phyloP scores from a whole-genome alignment of 805 yeast species.

The Pichia exigua region DNA sequence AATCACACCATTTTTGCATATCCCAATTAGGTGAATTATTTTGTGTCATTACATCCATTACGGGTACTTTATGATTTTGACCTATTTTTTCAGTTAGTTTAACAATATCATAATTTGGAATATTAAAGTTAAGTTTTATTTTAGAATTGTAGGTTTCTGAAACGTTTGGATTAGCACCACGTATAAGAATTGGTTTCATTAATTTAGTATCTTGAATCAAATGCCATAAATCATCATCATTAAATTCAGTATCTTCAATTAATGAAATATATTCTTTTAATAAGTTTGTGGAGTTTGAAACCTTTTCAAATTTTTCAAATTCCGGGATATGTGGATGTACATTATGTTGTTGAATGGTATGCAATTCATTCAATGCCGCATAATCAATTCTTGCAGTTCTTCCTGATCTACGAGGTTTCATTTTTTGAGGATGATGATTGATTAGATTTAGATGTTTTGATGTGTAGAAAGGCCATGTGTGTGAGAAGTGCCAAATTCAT shows the following conservation, averaged over 20 bases:
- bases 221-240: constrained; percentile 19
- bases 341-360: constrained; percentile 39
- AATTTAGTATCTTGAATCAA: constrained; percentile 24
- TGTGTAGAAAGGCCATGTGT: no score
- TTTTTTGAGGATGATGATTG: no score
- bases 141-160: constrained; percentile 7
- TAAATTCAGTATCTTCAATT: constrained; percentile 14
- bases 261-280: neutral
- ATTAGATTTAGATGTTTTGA: no score
- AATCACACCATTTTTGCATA: constrained; percentile 65
- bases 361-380: constrained; percentile 72
- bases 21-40: constrained; percentile 62
- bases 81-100: constrained; percentile 56
- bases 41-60: constrained; percentile 85
- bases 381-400: constrained; percentile 55
- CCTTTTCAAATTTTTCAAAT: constrained; percentile 17
- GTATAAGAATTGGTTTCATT: constrained; percentile 26
- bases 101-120: constrained; percentile 53
- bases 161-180: constrained; percentile 19
- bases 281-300: neutral
- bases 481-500: neutral
- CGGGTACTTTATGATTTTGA: constrained; percentile 56
- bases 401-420: constrained; percentile 14
- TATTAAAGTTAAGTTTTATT: constrained; percentile 16
- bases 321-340: constrained; percentile 49